These are phyloP conservation scores for Nicotiana tabacum DNA, from an alignment of 257 asterid species.

Conservation along the genomic window DNA sequence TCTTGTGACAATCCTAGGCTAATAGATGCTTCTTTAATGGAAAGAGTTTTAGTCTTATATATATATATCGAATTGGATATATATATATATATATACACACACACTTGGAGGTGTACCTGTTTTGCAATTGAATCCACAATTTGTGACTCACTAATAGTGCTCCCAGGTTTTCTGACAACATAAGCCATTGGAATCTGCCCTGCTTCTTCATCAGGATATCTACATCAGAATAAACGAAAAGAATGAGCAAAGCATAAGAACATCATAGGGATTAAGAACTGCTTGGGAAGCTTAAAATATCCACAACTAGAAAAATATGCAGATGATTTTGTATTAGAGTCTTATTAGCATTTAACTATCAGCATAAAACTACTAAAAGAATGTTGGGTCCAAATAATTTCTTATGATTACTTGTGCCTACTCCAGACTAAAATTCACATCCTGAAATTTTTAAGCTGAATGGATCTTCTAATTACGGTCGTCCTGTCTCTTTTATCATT, in stretches of 20 bases:
- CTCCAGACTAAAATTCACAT: not conserved
- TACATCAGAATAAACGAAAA: conserved; percentile 18
- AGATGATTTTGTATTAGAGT: too few relatives aligned
- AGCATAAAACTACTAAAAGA: too few relatives aligned
- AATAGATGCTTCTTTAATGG: too few relatives aligned
- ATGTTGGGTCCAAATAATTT: not conserved
- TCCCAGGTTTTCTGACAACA: conserved; percentile 73
- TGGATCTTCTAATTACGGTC: too few relatives aligned
- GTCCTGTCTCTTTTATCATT: not conserved
- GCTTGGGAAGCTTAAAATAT: not conserved
- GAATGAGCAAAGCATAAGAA: not conserved
- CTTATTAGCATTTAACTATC: too few relatives aligned
- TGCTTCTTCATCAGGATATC: conserved; percentile 93
- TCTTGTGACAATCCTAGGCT: too few relatives aligned
- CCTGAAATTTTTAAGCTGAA: not conserved
- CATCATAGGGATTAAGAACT: not conserved
- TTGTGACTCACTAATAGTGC: conserved; percentile 50
- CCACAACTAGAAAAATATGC: not conserved
- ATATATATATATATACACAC: not conserved
- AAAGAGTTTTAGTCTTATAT: not conserved
- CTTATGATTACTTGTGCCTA: not conserved
- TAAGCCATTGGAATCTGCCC: conserved; percentile 97
- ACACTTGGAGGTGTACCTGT: conserved; percentile 42
- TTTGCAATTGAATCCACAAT: conserved; percentile 61
- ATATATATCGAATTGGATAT: too few relatives aligned